Percentiles rank a stretch among this genome's conserved stretches.
Conservation (phyloP, 2,329 filamentous ascomycete genomes). For the Cordyceps cateniannulata region DNA sequence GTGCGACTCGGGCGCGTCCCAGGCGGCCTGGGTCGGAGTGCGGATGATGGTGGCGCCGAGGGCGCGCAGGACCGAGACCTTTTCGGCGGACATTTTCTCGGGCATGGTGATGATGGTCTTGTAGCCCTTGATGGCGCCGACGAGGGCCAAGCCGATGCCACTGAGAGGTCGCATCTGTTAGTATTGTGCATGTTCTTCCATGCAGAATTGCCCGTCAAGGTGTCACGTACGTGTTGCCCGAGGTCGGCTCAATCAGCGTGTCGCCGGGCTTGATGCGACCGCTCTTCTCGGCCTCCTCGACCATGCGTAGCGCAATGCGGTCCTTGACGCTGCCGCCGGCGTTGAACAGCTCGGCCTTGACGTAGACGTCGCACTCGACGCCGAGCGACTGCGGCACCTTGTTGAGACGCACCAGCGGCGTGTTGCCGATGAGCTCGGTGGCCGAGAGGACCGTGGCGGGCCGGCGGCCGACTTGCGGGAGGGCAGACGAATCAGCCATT, state of each 20-base stretch:
- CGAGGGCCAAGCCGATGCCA: constrained; percentile 89
- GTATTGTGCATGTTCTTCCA: not conserved
- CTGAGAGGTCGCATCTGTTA: constrained; percentile 31
- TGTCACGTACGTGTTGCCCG: constrained; percentile 70
- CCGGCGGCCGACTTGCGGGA: constrained; percentile 27
- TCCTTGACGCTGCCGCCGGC: constrained; percentile 92
- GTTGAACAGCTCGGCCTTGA: constrained; percentile 90
- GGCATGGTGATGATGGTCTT: constrained; percentile 97
- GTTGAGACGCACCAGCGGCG: constrained; percentile 90
- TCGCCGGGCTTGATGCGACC: constrained; percentile 96
- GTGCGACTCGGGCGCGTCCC: constrained; percentile 89
- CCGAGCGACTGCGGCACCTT: constrained; percentile 86
- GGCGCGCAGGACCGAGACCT: constrained; percentile 89
- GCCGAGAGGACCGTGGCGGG: constrained; percentile 51
- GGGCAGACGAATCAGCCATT: constrained; percentile 12
- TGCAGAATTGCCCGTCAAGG: not conserved
- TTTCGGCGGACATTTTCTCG: constrained; percentile 99
- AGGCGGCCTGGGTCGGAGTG: constrained; percentile 92
- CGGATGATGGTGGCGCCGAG: constrained; percentile 96
- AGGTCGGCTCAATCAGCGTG: constrained; percentile 95
- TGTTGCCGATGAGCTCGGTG: constrained; percentile 87
- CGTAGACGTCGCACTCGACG: constrained; percentile 83
- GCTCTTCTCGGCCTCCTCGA: constrained; percentile 85
- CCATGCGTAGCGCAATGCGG: constrained; percentile 92
- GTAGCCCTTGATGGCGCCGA: constrained; percentile 94